Base-by-base conservation (phyloP, 2,329 filamentous ascomycete genomes). In the Trichoderma sp. region DNA sequence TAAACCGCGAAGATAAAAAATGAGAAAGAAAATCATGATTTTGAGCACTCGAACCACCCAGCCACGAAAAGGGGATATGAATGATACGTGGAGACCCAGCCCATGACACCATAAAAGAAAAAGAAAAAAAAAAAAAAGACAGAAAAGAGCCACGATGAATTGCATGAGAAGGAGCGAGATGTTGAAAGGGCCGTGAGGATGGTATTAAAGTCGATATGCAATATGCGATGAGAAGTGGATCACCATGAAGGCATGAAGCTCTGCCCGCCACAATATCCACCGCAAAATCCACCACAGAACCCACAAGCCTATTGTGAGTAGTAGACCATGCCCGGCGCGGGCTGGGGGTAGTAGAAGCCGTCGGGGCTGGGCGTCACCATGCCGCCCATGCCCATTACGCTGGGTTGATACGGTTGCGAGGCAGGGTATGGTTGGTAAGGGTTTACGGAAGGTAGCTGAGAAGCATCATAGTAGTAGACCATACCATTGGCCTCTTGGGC, bases 401-500 rank as follows among this genome's bases (percentile, higher is more conserved):
- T 87, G 21, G 83, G 77, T 68, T 83, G 82, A 74, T 89, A 92
- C 68, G 83, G 77, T 70, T 84, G 86, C 49, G 84, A 78, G 7
- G 83, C 76, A 68, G 84, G 82, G 71, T 85, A 87, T 0, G 81
- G 69, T 35, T 83, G 81, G 72, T 87, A 88, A 24, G 78, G 75
- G 60, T 82, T 77, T 72, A 87, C 82, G 0, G 86, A 81, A 31
- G 88, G 83, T 59, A 94, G 82, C 76, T 94, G 91, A n/a, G 89
- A 86, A 8, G 92, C 86, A 76, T 97, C 92, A 75, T 94, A 94
- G 78, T 97, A 99, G 79, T 97, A 98, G 0, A 97, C 94, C 87
- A 96, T 98, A 71, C 96, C 96, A 74, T 97, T 97, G 72, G 91
- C 90, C 82, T 98, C 95, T 79, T 97, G 94, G 0, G 93, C 93